These are phyloP conservation scores for Prosopis cineraria DNA, from an alignment of 306 rosid genomes.

Conservation along the genomic window DNA sequence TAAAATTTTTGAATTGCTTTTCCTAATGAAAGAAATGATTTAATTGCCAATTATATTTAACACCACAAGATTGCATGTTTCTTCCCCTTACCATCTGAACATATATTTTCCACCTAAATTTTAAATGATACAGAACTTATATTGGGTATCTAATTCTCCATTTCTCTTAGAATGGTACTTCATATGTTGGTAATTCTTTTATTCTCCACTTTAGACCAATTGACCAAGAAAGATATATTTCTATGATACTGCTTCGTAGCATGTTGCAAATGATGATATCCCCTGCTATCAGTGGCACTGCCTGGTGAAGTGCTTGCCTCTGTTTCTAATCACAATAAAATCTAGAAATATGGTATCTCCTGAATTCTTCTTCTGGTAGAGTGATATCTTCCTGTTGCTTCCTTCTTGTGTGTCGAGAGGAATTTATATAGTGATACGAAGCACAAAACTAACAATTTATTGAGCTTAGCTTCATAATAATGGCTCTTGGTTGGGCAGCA, in stretches of 20 bases:
- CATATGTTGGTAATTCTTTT: too few relatives aligned
- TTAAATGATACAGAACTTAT: not conserved
- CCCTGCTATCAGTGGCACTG: not conserved
- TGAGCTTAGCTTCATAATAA: not conserved
- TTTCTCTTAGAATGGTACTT: too few relatives aligned
- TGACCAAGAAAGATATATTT: too few relatives aligned
- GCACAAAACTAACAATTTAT: not conserved
- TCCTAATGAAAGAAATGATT: not conserved
- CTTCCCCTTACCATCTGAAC: not conserved
- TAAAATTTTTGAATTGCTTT: not conserved
- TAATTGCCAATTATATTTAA: too few relatives aligned
- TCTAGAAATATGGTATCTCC: too few relatives aligned
- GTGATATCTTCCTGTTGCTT: too few relatives aligned
- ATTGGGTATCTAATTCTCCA: conserved; percentile 7
- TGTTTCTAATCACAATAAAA: too few relatives aligned
- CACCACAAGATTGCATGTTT: too few relatives aligned
- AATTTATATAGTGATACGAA: not conserved
- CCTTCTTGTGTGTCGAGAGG: conserved; percentile 2
- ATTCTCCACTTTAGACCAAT: not conserved
- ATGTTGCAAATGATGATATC: not conserved
- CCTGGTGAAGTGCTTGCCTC: too few relatives aligned
- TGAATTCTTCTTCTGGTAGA: too few relatives aligned
- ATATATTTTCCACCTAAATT: not conserved
- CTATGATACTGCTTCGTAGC: conserved; percentile 13
- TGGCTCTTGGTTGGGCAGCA: not conserved